Evolutionary conservation across 23 red algal species (phyloP), one percentile per base, ranked within the genome.

Genomic region (Agarophyton chilense): DNA sequence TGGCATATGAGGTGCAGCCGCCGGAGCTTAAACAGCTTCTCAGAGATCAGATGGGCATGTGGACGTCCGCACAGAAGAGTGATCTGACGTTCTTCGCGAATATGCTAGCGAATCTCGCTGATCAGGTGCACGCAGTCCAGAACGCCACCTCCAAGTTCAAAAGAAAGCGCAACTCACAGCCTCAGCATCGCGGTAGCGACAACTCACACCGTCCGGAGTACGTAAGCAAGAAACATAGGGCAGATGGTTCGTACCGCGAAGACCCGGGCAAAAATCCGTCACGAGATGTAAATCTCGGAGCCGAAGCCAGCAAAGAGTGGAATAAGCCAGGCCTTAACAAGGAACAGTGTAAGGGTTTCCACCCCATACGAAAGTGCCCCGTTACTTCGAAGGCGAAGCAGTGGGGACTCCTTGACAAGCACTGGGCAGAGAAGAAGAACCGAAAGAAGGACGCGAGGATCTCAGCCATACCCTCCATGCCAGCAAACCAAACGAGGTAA

Each of bases 1-100:
- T n/a, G n/a, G n/a, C 61, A 2, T 10, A 10, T 22, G 47, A 77
- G 25, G 38, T 77, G 43, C 5, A 49, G 21, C 72, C 49, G 3
- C 38, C 72, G 8, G 72, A 77, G 41, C 72, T 77, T 13, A 77
- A 77, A 39, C 72, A 77, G 21, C 72, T 77, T 11, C 16, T 77
- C 10, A 49, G 39, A 49, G 72, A 77, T 38, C 72, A 77, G 72
- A 77, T 77, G 40, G 72, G 72, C 2, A 77, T 77, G 72, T 77
- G 72, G 38, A 77, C 72, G 7, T 4, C 72, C 2, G 72, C 4
- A 10, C 72, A 77, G 72, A 77, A 77, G 24, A 31, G 26, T 10
- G 21, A 77, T 7, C 18, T 77, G 38, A 77, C 39, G 13, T 77
- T 77, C 4, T 77, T 49, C 41, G 72, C 38, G 13, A 49, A 77